Evolutionary conservation across 2,329 filamentous ascomycete genomes (phyloP).

Genomic region (Blastomyces silverae): DNA sequence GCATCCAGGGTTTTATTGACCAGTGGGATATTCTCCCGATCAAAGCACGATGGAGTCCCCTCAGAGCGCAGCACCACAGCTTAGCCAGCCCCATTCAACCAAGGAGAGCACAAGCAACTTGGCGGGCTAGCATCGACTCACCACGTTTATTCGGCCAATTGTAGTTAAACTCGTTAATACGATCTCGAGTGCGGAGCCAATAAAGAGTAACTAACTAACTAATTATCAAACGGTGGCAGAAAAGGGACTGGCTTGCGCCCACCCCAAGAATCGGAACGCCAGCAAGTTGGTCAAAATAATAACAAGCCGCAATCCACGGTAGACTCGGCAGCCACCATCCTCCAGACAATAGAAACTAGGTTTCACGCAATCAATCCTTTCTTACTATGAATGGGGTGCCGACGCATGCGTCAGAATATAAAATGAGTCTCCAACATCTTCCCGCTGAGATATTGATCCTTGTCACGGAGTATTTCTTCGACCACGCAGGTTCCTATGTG

Average conservation of each 20-base stretch:
- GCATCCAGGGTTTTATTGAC: neutral
- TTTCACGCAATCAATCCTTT: neutral
- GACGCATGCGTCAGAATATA: neutral
- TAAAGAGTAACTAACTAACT: neutral
- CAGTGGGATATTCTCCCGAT: neutral
- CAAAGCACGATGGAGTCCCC: no score
- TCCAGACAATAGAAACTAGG: neutral
- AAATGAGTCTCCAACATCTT: neutral
- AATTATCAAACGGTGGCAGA: neutral
- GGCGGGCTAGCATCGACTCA: no score
- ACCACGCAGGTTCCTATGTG: neutral
- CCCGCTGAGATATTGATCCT: constrained; percentile 1
- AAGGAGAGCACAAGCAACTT: neutral
- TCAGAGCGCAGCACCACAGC: neutral
- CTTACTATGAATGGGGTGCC: neutral
- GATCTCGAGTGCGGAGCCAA: neutral
- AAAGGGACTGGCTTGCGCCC: neutral
- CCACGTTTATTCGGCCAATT: neutral
- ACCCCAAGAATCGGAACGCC: no score
- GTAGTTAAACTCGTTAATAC: neutral
- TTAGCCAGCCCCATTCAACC: neutral
- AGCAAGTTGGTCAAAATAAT: no score
- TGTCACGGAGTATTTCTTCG: neutral
- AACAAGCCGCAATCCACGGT: neutral
- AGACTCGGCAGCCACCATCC: neutral